Percentiles rank a stretch among this genome's conserved stretches.
phyloP scores from a whole-genome alignment of 257 asterid genomes.

The Solanum phureja region DNA sequence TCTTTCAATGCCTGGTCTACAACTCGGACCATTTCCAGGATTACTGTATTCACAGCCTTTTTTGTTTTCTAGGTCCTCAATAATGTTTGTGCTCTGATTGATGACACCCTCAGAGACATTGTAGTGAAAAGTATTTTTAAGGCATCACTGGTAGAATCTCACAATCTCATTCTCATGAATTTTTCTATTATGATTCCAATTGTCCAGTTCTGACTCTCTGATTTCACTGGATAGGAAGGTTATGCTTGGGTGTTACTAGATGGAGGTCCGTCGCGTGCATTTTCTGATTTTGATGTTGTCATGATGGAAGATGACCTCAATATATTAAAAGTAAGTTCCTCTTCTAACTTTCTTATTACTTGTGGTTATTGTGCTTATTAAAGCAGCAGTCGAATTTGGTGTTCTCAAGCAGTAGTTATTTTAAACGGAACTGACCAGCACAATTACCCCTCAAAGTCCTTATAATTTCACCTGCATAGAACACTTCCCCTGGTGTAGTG shows the following conservation, averaged over 20 bases:
- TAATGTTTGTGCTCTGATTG: slow-evolving; percentile 61
- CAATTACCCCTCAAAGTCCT: neutral
- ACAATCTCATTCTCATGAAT: slow-evolving; percentile 12
- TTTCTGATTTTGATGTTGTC: slow-evolving; percentile 61
- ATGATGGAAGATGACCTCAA: slow-evolving; percentile 82
- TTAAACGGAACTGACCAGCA: neutral
- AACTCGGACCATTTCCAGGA: neutral
- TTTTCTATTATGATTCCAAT: slow-evolving; percentile 1
- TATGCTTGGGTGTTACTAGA: slow-evolving; percentile 87
- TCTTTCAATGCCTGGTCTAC: neutral
- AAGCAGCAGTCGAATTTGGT: neutral
- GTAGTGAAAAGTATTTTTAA: slow-evolving; percentile 77
- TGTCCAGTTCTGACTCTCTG: slow-evolving; percentile 11
- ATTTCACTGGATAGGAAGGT: slow-evolving; percentile 62
- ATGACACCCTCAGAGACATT: slow-evolving; percentile 66
- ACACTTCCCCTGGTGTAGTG: neutral
- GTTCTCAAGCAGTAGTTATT: neutral
- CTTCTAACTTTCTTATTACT: neutral
- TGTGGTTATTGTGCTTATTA: neutral
- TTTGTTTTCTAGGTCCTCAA: slow-evolving; percentile 64
- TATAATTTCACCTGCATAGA: neutral
- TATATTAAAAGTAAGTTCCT: slow-evolving; percentile 57
- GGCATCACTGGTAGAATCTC: slow-evolving; percentile 60
- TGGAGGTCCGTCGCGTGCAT: slow-evolving; percentile 95
- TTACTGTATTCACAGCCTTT: slow-evolving; percentile 2